These are phyloP conservation scores for Hypoxylon sp. DNA, from an alignment of 2,329 filamentous ascomycete genomes.

Conservation along the genomic window DNA sequence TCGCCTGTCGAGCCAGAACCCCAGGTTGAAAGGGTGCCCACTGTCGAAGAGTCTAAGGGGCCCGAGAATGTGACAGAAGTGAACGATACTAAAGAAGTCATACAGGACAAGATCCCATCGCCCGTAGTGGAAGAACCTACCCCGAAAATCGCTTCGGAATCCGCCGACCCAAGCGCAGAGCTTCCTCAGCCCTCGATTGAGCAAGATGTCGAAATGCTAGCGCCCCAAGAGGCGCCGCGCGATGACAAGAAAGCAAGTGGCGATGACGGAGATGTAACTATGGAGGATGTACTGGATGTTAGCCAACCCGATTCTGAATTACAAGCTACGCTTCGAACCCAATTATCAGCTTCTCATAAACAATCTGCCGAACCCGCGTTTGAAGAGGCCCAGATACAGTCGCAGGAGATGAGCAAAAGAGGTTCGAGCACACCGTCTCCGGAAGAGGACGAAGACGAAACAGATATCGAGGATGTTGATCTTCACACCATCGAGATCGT, in stretches of 20 bases:
- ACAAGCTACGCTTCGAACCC: slow-evolving; percentile 30
- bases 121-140: slow-evolving; percentile 30
- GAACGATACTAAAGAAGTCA: slow-evolving; percentile 19
- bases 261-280: slow-evolving; percentile 52
- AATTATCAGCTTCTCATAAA: slow-evolving; percentile 36
- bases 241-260: slow-evolving; percentile 41
- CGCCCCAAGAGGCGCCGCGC: slow-evolving; percentile 17
- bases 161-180: slow-evolving; percentile 36
- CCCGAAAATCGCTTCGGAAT: not conserved
- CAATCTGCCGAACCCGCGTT: slow-evolving; percentile 44
- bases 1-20: slow-evolving; percentile 38
- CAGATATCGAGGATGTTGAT: slow-evolving; percentile 67
- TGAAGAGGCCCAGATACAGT: slow-evolving; percentile 48
- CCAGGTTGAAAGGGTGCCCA: slow-evolving; percentile 42
- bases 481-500: slow-evolving; percentile 62
- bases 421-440: slow-evolving; percentile 62
- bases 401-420: slow-evolving; percentile 47
- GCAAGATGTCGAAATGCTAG: slow-evolving; percentile 44
- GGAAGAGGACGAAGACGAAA: slow-evolving; percentile 65
- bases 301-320: slow-evolving; percentile 39
- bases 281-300: slow-evolving; percentile 53
- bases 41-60: slow-evolving; percentile 16
- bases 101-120: slow-evolving; percentile 39
- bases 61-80: slow-evolving; percentile 20
- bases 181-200: slow-evolving; percentile 49